A percentile compares a stretch with the other conserved stretches of the same genome.
Conservation (phyloP, 163 green algal species). For the Prototheca wickerhamii region DNA sequence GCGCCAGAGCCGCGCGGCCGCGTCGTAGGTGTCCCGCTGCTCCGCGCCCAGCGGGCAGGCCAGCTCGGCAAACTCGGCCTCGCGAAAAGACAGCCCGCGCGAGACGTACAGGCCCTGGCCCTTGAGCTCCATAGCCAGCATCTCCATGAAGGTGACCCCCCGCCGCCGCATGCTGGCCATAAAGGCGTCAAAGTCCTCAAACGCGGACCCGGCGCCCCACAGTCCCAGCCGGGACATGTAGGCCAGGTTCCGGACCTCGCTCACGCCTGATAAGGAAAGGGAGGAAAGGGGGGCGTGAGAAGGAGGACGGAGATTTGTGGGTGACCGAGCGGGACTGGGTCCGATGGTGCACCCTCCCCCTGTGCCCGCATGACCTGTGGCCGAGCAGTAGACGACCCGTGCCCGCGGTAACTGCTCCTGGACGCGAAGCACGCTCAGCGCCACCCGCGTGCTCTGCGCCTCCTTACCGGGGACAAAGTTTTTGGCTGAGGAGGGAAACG, state of each 20-base stretch:
- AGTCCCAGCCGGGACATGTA: conserved; percentile 78
- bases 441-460: conserved; percentile 58
- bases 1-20: conserved; percentile 54
- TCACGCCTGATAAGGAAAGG: neutral
- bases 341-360: conserved; percentile 18
- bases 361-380: conserved; percentile 77
- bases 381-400: conserved; percentile 75
- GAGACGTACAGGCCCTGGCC: conserved; percentile 72
- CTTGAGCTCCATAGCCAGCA: conserved; percentile 86
- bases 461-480: neutral
- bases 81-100: conserved; percentile 67
- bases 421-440: conserved; percentile 67
- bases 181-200: conserved; percentile 58
- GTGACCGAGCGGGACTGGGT: neutral
- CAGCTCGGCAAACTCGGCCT: conserved; percentile 76
- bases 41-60: conserved; percentile 42
- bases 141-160: conserved; percentile 59
- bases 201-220: conserved; percentile 68
- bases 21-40: conserved; percentile 66
- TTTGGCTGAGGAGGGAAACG: neutral
- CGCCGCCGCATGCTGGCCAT: conserved; percentile 60
- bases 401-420: conserved; percentile 67
- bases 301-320: too few species aligned
- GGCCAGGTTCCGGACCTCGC: conserved; percentile 9
- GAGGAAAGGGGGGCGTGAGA: neutral